Conservation (phyloP, 202 grass and related monocot species). For the Digitaria exilis region DNA sequence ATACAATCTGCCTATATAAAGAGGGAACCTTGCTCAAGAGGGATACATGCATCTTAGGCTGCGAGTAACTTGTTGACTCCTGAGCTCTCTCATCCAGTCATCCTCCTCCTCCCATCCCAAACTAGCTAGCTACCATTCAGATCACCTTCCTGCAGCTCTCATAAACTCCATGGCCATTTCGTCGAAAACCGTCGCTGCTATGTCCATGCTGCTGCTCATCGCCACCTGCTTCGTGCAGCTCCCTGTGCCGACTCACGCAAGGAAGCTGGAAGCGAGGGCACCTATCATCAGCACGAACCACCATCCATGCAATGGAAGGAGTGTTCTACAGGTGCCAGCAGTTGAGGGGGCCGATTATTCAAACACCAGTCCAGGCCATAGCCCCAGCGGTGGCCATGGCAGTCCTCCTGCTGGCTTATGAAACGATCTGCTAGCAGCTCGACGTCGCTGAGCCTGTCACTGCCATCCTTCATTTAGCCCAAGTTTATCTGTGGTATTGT, state of each 20-base stretch:
- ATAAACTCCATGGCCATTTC: slow-evolving; percentile 2
- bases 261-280: neutral
- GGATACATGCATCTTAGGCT: neutral
- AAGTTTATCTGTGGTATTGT: neutral
- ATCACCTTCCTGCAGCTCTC: neutral
- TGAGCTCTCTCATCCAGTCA: slow-evolving; percentile 15
- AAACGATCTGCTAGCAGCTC: neutral
- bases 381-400: neutral
- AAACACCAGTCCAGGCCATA: neutral
- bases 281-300: neutral
- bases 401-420: neutral
- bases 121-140: neutral
- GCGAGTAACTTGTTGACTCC: neutral
- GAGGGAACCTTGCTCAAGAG: neutral
- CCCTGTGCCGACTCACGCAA: neutral
- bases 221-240: slow-evolving; percentile 1
- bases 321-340: neutral
- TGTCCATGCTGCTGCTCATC: neutral
- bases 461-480: neutral
- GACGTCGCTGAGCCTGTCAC: neutral
- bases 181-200: neutral
- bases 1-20: slow-evolving; percentile 15
- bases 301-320: neutral
- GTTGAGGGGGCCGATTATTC: neutral
- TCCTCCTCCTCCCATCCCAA: neutral